phyloP scores from a whole-genome alignment of 257 asterid genomes.

The Nicotiana otophora region DNA sequence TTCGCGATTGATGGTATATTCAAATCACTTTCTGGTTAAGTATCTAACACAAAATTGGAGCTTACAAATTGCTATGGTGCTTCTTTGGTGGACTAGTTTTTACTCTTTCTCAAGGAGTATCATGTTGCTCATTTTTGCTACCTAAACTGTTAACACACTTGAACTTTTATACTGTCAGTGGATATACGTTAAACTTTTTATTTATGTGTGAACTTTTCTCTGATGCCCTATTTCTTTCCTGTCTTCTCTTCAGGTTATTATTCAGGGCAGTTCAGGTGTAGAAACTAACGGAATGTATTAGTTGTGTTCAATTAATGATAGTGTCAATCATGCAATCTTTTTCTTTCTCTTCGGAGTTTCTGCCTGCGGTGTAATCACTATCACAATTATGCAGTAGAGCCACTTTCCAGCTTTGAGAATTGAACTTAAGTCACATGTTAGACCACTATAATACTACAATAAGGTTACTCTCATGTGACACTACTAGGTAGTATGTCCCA shows the following conservation, averaged over 20 bases:
- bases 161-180: neutral
- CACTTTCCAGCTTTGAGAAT: neutral
- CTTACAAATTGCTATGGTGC: too few relatives aligned
- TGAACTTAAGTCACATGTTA: too few relatives aligned
- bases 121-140: neutral
- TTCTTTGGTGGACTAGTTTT: too few relatives aligned
- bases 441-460: too few relatives aligned
- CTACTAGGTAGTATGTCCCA: neutral
- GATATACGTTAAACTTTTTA: neutral
- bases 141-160: neutral
- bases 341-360: neutral
- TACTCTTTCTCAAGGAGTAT: too few relatives aligned
- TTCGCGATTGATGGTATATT: too few relatives aligned
- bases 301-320: neutral
- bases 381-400: neutral
- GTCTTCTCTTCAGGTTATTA: neutral
- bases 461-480: neutral
- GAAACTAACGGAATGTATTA: neutral
- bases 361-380: neutral
- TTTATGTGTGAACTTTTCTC: neutral
- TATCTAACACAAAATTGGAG: neutral
- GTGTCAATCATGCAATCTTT: neutral
- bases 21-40: neutral
- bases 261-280: neutral
- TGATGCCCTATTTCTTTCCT: neutral